A percentile compares a stretch with the other conserved stretches of the same genome.
phyloP scores from a whole-genome alignment of 2,329 filamentous ascomycete species.

The Harringtonia aguacate region DNA sequence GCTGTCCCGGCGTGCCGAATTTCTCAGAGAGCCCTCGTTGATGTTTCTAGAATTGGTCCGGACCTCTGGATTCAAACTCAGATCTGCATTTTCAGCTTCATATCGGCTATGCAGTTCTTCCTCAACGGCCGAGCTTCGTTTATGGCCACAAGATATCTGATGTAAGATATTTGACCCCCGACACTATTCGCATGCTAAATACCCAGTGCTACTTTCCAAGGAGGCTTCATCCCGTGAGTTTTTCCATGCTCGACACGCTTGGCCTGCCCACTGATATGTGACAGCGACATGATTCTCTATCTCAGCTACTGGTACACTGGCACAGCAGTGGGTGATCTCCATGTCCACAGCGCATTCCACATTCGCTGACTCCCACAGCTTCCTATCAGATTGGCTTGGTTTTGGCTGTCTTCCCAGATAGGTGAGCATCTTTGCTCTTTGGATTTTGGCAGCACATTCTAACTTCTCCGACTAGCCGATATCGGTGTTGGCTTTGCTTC shows the following conservation, averaged over 20 bases:
- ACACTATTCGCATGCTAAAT: neutral
- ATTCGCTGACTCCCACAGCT: constrained; percentile 20
- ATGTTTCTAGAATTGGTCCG: neutral
- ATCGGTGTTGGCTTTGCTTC: constrained; percentile 45
- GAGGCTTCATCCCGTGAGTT: constrained; percentile 50
- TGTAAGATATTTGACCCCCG: constrained; percentile 10
- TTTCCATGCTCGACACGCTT: neutral
- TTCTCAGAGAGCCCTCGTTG: neutral
- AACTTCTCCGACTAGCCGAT: constrained; percentile 19
- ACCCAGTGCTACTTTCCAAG: constrained; percentile 18
- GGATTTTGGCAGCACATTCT: constrained; percentile 1
- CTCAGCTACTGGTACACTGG: constrained; percentile 63
- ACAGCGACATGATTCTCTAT: constrained; percentile 39
- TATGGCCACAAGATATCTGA: constrained; percentile 20
- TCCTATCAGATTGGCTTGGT: constrained; percentile 53
- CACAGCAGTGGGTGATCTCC: constrained; percentile 16
- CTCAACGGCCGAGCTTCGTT: constrained; percentile 18
- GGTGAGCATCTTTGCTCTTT: neutral
- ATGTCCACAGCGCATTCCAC: neutral
- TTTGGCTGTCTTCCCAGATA: constrained; percentile 40
- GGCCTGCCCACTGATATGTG: constrained; percentile 1
- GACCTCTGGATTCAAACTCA: constrained; percentile 17
- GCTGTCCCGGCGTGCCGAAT: too few relatives aligned
- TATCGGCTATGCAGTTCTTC: constrained; percentile 17
- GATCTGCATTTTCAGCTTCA: constrained; percentile 16